A percentile compares a stretch with the other conserved stretches of the same genome.
phyloP scores from a whole-genome alignment of 208 protist species.

The Acanthamoeba polyphaga region DNA sequence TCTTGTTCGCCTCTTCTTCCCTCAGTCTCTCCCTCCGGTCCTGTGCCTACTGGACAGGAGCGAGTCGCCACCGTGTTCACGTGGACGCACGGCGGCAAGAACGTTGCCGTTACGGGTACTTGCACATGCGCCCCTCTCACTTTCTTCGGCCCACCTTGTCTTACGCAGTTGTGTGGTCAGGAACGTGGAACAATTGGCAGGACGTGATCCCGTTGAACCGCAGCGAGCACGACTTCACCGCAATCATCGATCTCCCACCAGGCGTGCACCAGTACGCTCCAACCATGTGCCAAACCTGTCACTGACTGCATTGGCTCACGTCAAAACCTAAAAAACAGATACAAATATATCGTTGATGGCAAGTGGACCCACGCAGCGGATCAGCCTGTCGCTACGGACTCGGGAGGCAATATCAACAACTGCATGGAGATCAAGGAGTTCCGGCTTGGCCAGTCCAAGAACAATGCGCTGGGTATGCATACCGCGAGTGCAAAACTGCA shows the following conservation, averaged over 20 bases:
- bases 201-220: conserved; percentile 80
- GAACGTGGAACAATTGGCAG: conserved; percentile 49
- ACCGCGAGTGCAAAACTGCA: not conserved
- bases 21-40: conserved; percentile 54
- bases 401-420: conserved; percentile 82
- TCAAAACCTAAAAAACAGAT: not conserved
- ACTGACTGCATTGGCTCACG: not conserved
- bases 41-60: conserved; percentile 48
- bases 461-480: conserved; percentile 11
- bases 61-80: conserved; percentile 50
- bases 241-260: conserved; percentile 86
- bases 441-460: conserved; percentile 29
- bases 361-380: conserved; percentile 84
- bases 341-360: conserved; percentile 90
- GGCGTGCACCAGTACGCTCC: conserved; percentile 83
- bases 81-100: conserved; percentile 58
- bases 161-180: not conserved
- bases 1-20: not conserved
- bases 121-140: not conserved
- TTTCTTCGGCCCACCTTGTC: not conserved
- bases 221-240: conserved; percentile 87
- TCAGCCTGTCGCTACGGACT: conserved; percentile 80
- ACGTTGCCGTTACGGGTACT: conserved; percentile 62
- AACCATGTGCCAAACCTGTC: not conserved
- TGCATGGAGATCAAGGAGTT: conserved; percentile 82